Base-by-base conservation (phyloP, 257 asterid species). In the Orobanche coerulescens region DNA sequence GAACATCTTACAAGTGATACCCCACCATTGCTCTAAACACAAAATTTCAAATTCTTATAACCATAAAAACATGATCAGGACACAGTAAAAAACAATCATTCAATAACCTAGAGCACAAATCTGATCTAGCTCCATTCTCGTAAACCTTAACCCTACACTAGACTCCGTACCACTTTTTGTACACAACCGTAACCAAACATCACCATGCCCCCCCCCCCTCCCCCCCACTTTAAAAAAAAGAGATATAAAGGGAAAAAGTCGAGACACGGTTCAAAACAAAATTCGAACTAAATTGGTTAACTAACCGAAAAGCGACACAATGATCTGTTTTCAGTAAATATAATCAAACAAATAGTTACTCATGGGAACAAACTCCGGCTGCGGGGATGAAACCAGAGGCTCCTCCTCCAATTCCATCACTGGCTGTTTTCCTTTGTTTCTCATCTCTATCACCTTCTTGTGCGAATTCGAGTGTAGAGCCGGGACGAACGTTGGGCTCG, bases 401-500 rank as follows among this genome's bases (percentile, higher is more conserved):
- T 69, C 80, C 6, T 62, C 71, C 8, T 62, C 73, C 4, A 20
- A 23, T 28, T 34, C 26, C 13, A 55, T 16, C 30, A 31, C 63
- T 22, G 14, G 25, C 26, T 0, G 22, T 39, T 67, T 61, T 26
- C 66, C 70, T 65, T 69, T 69, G 66, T 48, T 74, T 61, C 86
- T 75, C 84, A 80, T 80, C 73, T 78, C 82, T 1, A 63, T 36
- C 12, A 80, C 84, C 68, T 69, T 83, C 74, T 48, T 75, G 73
- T 80, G 84, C 31, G 75, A 73, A 68, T 80, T 81, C 1, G 93
- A 89, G 78, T 86, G 94, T 63, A 84, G 36, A 3, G 79, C 47
- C 22, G 88, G 89, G 43, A 78, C 79, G 26, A 86, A 89, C 8
- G 91, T 78, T 11, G 97, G 97, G 73, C 94, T 86, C 30, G 91